These are phyloP conservation scores for Aegilops sharonensis DNA, from an alignment of 176 grass and related monocot genomes.

Conservation along the genomic window DNA sequence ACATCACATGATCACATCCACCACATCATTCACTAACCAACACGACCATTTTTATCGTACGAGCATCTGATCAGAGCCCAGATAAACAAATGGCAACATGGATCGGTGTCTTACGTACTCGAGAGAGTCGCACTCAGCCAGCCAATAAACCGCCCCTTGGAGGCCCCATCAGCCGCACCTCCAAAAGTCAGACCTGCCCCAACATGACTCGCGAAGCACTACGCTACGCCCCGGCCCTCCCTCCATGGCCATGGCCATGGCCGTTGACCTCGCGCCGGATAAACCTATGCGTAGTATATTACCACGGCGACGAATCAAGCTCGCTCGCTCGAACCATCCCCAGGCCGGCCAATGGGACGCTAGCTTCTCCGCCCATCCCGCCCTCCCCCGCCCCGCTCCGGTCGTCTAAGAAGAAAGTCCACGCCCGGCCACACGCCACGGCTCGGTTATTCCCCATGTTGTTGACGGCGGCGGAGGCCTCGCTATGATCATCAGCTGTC, in stretches of 20 bases:
- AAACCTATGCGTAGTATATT: not conserved
- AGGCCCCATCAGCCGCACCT: not conserved
- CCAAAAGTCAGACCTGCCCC: constrained; percentile 23
- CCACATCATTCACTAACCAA: not conserved
- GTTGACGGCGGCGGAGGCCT: not conserved
- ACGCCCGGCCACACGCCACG: not conserved
- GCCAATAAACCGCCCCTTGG: not conserved
- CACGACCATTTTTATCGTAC: not conserved
- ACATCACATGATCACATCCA: too few species aligned
- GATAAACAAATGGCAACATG: too few species aligned
- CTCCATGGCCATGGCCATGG: not conserved
- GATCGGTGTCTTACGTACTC: not conserved
- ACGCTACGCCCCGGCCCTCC: not conserved
- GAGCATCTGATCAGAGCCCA: too few species aligned
- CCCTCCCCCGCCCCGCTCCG: not conserved
- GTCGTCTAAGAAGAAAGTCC: not conserved
- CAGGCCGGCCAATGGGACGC: not conserved
- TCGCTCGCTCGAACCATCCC: not conserved
- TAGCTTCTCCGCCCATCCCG: not conserved
- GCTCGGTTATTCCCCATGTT: not conserved
- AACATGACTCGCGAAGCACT: constrained; percentile 16
- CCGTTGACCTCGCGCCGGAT: constrained; percentile 22
- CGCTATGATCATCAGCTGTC: not conserved
- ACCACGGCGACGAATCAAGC: not conserved
- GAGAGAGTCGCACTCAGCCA: not conserved